Evolutionary conservation across 2,329 filamentous ascomycete genomes (phyloP), one percentile per base, ranked within the genome.

Genomic region (Waltergamsia citrina): DNA sequence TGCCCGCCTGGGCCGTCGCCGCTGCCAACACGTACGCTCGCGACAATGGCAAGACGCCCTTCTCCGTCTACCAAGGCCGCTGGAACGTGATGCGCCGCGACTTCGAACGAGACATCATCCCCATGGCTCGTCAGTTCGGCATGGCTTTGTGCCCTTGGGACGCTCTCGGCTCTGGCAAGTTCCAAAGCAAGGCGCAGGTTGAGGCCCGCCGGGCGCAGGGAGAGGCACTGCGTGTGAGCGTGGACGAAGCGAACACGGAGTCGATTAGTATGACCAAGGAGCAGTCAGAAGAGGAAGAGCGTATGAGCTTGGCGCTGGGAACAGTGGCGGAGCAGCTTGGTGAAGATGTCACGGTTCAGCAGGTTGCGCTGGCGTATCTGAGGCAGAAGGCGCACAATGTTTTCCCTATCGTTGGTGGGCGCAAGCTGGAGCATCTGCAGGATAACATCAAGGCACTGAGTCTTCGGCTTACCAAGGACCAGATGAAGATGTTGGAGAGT

Each of bases 291-390:
- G 25, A 31, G 10, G 36, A 38, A 29, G 17, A 14, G 12, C 17
- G 22, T 18, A 29, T 34, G 10, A 27, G 31, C 19, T 31, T 34
- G 19, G 73, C 72, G 1, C 62, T 86, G 1, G 75, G 71, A 18
- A 65, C 73, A 43, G 66, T 38, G 12, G 36, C 36, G n/a, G 19
- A 16, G 5, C 32, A 38, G 28, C 31, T 29, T 7, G 36, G 36
- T 2, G 31, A 34, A 9, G 26, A 30, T 27, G 14, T 17, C 7
- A 59, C 67, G 21, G 65, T 84, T 32, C 80, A 76, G 4, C 69
- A 69, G 24, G 58, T 84, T 22, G 69, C 69, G 0, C 51, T 73
- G 32, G 67, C 68, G 6, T 74, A 74, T 39, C 57, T 72, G 10
- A 51, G 62, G 44, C 50, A 59, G 40, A 75, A 74, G 55, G 54